Evolutionary conservation across 2,329 filamentous ascomycete species (phyloP).

Genomic region (Fusarium torreyae): DNA sequence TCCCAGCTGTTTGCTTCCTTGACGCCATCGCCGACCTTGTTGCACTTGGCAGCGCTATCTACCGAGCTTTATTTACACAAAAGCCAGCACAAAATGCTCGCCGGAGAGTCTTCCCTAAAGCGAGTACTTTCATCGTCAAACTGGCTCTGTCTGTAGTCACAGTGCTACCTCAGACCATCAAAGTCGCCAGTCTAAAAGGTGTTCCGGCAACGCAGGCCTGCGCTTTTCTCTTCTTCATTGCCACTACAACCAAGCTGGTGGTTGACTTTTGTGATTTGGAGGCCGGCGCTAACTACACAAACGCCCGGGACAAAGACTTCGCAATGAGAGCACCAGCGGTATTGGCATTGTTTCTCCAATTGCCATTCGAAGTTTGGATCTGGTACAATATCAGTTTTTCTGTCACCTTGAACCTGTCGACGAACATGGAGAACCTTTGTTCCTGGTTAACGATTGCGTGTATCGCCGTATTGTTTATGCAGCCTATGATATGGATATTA

Average conservation of each 20-base stretch:
- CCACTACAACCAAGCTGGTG: neutral
- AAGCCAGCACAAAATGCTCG: neutral
- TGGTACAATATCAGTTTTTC: slow-evolving; percentile 5
- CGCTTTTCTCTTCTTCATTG: slow-evolving; percentile 8
- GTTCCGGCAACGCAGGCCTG: slow-evolving; percentile 10
- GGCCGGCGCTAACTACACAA: neutral
- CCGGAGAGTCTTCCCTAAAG: neutral
- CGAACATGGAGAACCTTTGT: fast-evolving
- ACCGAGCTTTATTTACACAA: fast-evolving
- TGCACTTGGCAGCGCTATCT: neutral
- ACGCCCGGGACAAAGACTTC: fast-evolving
- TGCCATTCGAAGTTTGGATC: slow-evolving; percentile 13
- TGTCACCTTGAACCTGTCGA: fast-evolving
- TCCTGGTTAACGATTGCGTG: fast-evolving
- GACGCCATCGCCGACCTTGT: neutral
- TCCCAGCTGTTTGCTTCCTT: slow-evolving; percentile 5
- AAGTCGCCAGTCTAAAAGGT: slow-evolving; percentile 6
- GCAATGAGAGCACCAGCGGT: fast-evolving
- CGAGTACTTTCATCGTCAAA: neutral
- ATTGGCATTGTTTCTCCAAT: neutral
- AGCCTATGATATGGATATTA: neutral
- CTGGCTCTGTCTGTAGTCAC: neutral
- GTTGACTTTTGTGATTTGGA: slow-evolving; percentile 15
- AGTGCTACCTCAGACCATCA: neutral
- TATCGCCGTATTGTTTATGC: neutral